Base-by-base conservation (phyloP, 345 rosid genomes). In the Balakata baccata region DNA sequence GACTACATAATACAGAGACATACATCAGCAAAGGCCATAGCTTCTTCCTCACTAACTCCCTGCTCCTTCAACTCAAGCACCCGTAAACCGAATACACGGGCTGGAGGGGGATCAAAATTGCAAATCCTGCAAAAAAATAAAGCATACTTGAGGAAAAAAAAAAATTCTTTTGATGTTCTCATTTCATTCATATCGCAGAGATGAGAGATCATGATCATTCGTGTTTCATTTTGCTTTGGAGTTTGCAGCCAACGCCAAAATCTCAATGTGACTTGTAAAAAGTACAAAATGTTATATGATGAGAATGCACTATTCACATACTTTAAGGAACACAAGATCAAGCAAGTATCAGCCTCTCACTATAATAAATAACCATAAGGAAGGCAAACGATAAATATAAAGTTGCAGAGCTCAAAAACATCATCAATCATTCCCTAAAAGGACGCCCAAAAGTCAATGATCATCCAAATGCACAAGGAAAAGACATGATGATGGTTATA, bases 11-110 rank as follows among this genome's bases (percentile, higher is more conserved):
- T 54, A 39, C 22, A 73, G 58, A 56, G 66, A 78, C 86, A 23
- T 81, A 92, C 99, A 82, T 92, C 89, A 52, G 98, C 97, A 2
- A 88, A 75, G 3, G 89, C 79, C 85, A 90, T 85, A 43, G 98
- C 99, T 71, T 89, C 87, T 74, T 84, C 88, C 80, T 88, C 94
- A 4, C 70, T 50, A 72, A 92, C 88, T 76, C 99, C 99, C 11
- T 86, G 85, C 76, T 89, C 87, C 73, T 86, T 92, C 87, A 95
- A 74, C 79, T 91, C 84, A 75, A 92, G 88, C 52, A 95, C 90
- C 17, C 96, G 96, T 70, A 78, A 74, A 72, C 89, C 96, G 64
- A 84, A 92, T 11, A 87, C 59, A 51, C 97, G 96, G 18, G 97
- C 96, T 18, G 92, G 92, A 76, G 93, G 92, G 6, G 95, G 96